Evolutionary conservation across 305 asterid species (phyloP).

Genomic region (Stenogyne calaminthoides): DNA sequence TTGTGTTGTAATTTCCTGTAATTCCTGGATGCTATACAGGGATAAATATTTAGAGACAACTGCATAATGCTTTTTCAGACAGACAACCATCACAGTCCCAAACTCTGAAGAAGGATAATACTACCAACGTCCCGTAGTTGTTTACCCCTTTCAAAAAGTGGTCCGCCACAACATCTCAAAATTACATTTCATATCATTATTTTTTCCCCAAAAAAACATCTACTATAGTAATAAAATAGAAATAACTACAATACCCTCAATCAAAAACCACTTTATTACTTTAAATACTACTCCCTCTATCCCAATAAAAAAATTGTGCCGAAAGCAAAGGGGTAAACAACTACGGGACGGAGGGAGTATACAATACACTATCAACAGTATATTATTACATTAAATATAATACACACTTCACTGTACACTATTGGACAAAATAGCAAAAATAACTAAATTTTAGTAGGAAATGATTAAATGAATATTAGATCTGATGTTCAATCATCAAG

Average conservation of each 20-base stretch:
- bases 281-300: too few relatives aligned
- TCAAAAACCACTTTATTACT: too few relatives aligned
- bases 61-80: not conserved
- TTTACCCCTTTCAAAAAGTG: too few relatives aligned
- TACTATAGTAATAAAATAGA: too few relatives aligned
- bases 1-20: not conserved
- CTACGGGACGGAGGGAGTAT: too few relatives aligned
- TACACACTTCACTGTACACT: not conserved
- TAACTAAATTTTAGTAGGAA: constrained; percentile 13
- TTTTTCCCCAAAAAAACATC: too few relatives aligned
- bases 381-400: not conserved
- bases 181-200: too few relatives aligned
- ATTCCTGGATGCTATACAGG: not conserved
- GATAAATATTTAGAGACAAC: not conserved
- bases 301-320: too few relatives aligned
- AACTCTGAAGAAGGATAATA: not conserved
- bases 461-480: constrained; percentile 9
- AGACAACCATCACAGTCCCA: not conserved
- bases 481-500: not conserved
- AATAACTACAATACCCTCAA: too few relatives aligned
- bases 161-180: too few relatives aligned
- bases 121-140: too few relatives aligned
- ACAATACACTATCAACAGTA: not conserved
- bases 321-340: too few relatives aligned
- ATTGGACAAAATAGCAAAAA: not conserved